phyloP scores from a whole-genome alignment of 768 basidiomycete genomes.

The Boletus rubescentipes region DNA sequence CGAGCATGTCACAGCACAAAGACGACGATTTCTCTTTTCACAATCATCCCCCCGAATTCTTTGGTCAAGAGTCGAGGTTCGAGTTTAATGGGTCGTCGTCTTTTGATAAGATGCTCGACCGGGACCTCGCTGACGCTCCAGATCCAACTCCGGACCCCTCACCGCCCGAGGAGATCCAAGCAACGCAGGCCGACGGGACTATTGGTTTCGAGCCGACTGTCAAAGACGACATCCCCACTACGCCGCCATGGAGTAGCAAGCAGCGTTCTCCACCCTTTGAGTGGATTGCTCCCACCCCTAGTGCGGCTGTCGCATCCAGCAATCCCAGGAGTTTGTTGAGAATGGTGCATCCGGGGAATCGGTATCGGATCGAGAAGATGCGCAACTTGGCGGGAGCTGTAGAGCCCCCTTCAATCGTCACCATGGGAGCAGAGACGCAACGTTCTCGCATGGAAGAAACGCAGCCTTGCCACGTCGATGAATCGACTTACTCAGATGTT shows the following conservation, averaged over 20 bases:
- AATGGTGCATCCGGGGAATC: slow-evolving; percentile 35
- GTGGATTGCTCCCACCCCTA: slow-evolving; percentile 21
- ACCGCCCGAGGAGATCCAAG: slow-evolving; percentile 7
- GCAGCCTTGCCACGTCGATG: slow-evolving; percentile 6
- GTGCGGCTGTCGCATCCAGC: slow-evolving; percentile 19
- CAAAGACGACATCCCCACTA: neutral
- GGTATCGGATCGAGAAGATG: slow-evolving; percentile 30
- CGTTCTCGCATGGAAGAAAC: slow-evolving; percentile 21
- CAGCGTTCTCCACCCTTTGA: slow-evolving; percentile 16
- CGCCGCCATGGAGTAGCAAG: neutral
- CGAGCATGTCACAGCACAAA: slow-evolving; percentile 13
- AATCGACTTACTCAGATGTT: neutral
- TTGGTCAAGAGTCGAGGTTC: slow-evolving; percentile 30
- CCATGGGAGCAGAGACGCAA: slow-evolving; percentile 14
- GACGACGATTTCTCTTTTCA: slow-evolving; percentile 10
- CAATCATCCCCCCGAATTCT: slow-evolving; percentile 9
- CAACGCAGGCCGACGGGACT: slow-evolving; percentile 3
- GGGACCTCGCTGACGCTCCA: slow-evolving; percentile 25
- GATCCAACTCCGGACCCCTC: slow-evolving; percentile 25
- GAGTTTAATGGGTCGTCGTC: slow-evolving; percentile 43
- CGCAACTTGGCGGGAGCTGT: slow-evolving; percentile 20
- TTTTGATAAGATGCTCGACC: slow-evolving; percentile 39
- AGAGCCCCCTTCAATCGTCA: slow-evolving; percentile 17
- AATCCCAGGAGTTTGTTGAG: slow-evolving; percentile 31
- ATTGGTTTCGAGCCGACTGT: slow-evolving; percentile 4